Percentiles rank a stretch among this genome's conserved stretches.
Conservation (phyloP, 345 rosid species). For the Citrus cavaleriei region DNA sequence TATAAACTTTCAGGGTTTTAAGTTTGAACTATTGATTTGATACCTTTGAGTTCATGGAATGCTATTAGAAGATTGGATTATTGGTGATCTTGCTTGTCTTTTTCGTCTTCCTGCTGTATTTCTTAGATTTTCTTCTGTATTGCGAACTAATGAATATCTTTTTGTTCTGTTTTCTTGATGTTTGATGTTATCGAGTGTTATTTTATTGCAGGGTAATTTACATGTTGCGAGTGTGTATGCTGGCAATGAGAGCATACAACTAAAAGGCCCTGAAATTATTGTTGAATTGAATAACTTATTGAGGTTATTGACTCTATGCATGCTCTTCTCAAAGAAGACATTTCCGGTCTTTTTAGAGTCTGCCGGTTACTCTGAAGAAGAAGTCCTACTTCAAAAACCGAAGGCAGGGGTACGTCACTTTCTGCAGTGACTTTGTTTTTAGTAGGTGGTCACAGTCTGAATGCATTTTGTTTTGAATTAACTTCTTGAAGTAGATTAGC, state of each 20-base stretch:
- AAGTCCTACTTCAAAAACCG: conserved; percentile 91
- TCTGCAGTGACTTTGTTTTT: not conserved
- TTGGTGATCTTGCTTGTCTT: not conserved
- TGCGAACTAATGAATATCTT: not conserved
- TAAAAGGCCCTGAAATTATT: conserved; percentile 63
- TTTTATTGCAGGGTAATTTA: conserved; percentile 60
- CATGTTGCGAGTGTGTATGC: conserved; percentile 82
- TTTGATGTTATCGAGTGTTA: not conserved
- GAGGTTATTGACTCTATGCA: conserved; percentile 77
- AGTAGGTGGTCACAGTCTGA: conserved; percentile 39
- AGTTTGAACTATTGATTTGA: not conserved
- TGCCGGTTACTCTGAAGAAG: conserved; percentile 65
- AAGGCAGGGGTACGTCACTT: conserved; percentile 82
- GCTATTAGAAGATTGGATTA: not conserved
- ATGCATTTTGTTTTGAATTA: not conserved
- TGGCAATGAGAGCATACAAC: conserved; percentile 55
- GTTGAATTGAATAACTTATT: conserved; percentile 54
- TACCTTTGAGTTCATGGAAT: not conserved
- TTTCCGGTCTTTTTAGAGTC: conserved; percentile 82
- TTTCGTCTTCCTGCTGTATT: not conserved
- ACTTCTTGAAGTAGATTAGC: not conserved
- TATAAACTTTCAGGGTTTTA: not conserved
- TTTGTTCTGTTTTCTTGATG: not conserved
- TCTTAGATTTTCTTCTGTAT: not conserved
- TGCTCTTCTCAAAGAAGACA: conserved; percentile 91